Evolutionary conservation across 1,139 yeast species (phyloP).

Genomic region (Candida smagusa): DNA sequence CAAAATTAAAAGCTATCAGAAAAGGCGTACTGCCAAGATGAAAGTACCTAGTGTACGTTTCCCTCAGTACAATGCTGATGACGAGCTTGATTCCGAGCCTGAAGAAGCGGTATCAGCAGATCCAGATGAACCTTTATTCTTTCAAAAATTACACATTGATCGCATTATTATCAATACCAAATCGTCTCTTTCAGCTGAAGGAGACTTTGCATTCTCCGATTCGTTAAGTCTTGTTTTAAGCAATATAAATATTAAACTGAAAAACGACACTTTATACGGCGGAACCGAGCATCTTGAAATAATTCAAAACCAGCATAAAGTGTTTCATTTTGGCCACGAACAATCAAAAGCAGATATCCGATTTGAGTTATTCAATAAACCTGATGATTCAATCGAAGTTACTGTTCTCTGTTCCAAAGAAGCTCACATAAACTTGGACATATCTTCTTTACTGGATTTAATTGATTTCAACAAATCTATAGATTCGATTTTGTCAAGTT

Average conservation of each 20-base stretch:
- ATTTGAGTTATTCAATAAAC: constrained; percentile 44
- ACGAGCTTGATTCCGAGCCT: constrained; percentile 7
- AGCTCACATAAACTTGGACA: constrained; percentile 32
- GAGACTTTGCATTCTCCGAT: constrained; percentile 33
- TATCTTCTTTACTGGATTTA: constrained; percentile 15
- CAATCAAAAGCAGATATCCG: constrained; percentile 44
- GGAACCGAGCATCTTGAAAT: constrained; percentile 36
- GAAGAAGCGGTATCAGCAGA: constrained; percentile 7
- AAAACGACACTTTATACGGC: constrained; percentile 45
- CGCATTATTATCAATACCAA: constrained; percentile 39
- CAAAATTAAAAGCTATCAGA: constrained; percentile 31
- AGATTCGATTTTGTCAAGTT: constrained; percentile 7
- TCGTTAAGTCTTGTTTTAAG: constrained; percentile 25
- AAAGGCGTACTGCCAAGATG: constrained; percentile 17
- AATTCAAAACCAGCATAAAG: background rate
- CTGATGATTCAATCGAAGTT: constrained; percentile 27
- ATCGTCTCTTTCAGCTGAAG: constrained; percentile 40
- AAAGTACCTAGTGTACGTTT: constrained; percentile 15
- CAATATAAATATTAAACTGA: constrained; percentile 40
- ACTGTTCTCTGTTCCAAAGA: constrained; percentile 47
- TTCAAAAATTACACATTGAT: constrained; percentile 33
- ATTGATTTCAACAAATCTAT: constrained; percentile 13
- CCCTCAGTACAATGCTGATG: constrained; percentile 31
- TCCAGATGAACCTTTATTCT: constrained; percentile 14
- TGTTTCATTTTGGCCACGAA: constrained; percentile 5